Conservation (phyloP, 768 basidiomycete species). For the Daedalea quercina region DNA sequence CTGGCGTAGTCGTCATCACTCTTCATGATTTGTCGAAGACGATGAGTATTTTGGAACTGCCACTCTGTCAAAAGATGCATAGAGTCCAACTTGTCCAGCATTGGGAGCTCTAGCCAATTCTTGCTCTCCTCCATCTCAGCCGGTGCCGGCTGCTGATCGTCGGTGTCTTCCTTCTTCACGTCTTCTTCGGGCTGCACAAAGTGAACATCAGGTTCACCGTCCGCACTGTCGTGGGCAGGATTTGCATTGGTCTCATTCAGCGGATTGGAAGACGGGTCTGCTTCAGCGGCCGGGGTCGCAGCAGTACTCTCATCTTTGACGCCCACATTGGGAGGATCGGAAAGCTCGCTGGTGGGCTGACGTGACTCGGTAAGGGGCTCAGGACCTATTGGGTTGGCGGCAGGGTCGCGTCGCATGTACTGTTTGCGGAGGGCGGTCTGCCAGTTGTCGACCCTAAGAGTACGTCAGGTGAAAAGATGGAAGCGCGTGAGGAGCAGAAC, state of each 20-base stretch:
- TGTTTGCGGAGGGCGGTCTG: conserved; percentile 72
- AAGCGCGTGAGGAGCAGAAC: conserved; percentile 12
- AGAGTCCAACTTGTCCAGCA: conserved; percentile 68
- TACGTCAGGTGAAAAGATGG: conserved; percentile 1
- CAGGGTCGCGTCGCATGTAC: conserved; percentile 66
- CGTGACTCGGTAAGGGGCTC: conserved; percentile 32
- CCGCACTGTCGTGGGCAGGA: not conserved
- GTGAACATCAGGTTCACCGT: not conserved
- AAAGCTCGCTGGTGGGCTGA: conserved; percentile 15
- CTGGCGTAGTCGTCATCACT: conserved; percentile 68
- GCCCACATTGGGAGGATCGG: conserved; percentile 13
- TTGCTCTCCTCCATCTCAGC: conserved; percentile 33
- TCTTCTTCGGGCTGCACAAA: not conserved
- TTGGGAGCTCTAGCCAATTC: conserved; percentile 67
- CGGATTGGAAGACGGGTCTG: not conserved
- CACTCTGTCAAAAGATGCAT: conserved; percentile 73
- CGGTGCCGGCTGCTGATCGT: not conserved
- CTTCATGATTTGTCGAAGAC: conserved; percentile 68
- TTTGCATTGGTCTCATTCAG: not conserved
- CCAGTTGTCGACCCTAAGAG: conserved; percentile 64
- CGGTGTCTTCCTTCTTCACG: conserved; percentile 4
- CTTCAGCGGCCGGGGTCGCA: not conserved
- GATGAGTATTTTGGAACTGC: conserved; percentile 77
- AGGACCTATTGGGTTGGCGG: conserved; percentile 65
- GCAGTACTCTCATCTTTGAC: not conserved